A percentile compares a stretch with the other conserved stretches of the same genome.
phyloP scores from a whole-genome alignment of 345 rosid genomes.

The Toxicodendron radicans region DNA sequence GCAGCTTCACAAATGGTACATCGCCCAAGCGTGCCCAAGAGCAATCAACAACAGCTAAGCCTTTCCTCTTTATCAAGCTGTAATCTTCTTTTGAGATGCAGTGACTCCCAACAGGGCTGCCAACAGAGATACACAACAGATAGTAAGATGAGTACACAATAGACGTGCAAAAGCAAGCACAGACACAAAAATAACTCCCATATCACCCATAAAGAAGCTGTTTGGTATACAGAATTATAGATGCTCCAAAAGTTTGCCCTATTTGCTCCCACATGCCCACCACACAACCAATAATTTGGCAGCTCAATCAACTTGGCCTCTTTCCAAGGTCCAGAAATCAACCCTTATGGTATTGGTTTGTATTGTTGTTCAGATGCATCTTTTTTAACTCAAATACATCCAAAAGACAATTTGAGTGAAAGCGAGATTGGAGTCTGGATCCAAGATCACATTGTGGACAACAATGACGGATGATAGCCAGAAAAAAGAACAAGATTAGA shows the following conservation, averaged over 20 bases:
- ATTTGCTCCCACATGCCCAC: background rate
- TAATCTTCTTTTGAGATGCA: slow-evolving; percentile 90
- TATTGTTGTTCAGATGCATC: background rate
- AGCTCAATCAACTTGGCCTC: background rate
- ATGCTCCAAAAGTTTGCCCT: background rate
- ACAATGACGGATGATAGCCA: background rate
- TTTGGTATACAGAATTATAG: background rate
- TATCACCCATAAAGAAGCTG: background rate
- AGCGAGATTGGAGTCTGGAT: background rate
- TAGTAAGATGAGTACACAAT: slow-evolving; percentile 15
- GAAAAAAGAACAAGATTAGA: background rate
- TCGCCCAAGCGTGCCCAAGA: slow-evolving; percentile 95
- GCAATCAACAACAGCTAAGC: slow-evolving; percentile 97
- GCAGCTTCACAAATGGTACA: slow-evolving; percentile 91
- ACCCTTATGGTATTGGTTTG: background rate
- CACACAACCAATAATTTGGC: background rate
- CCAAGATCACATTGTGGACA: background rate
- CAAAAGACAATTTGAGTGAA: background rate
- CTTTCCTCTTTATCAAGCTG: slow-evolving; percentile 69
- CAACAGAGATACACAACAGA: slow-evolving; percentile 17
- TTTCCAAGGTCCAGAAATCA: background rate
- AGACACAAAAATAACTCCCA: background rate
- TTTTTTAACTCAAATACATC: background rate
- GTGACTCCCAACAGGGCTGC: slow-evolving; percentile 89
- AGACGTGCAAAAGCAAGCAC: slow-evolving; percentile 13